Conservation (phyloP, 2,329 filamentous ascomycete species). For the Penicillium brasilianum region DNA sequence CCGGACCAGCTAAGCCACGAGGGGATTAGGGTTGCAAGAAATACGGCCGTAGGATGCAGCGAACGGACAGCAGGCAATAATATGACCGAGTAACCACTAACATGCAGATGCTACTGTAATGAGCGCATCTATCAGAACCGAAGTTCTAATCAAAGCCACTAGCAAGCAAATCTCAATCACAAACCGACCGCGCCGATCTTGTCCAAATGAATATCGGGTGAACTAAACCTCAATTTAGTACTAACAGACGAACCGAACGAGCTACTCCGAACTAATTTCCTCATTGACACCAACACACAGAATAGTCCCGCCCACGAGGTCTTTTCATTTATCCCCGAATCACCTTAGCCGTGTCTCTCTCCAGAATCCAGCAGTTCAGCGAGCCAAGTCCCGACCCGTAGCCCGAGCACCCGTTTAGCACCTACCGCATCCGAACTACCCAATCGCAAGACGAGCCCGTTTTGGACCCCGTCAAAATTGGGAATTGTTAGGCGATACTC, state of each 20-base stretch:
- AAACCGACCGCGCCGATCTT: not conserved
- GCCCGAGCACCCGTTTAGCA: not conserved
- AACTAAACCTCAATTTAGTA: not conserved
- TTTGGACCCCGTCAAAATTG: slow-evolving; percentile 6
- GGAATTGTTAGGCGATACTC: slow-evolving; percentile 17
- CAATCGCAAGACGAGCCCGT: slow-evolving; percentile 6
- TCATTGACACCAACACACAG: not conserved
- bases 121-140: not conserved
- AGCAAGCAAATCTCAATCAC: not conserved
- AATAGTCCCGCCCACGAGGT: not conserved
- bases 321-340: too few relatives aligned
- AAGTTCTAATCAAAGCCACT: not conserved
- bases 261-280: not conserved
- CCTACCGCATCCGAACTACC: slow-evolving; percentile 11
- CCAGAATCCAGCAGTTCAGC: not conserved
- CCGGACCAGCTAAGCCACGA: slow-evolving; percentile 3
- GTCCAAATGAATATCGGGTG: not conserved
- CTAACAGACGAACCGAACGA: not conserved
- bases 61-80: not conserved
- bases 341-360: not conserved
- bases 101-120: not conserved
- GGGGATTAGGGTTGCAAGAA: slow-evolving; percentile 8
- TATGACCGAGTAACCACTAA: not conserved
- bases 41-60: not conserved
- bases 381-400: not conserved